Evolutionary conservation across 169 alveolate species (phyloP).

Genomic region (Amoebophrya sp.): DNA sequence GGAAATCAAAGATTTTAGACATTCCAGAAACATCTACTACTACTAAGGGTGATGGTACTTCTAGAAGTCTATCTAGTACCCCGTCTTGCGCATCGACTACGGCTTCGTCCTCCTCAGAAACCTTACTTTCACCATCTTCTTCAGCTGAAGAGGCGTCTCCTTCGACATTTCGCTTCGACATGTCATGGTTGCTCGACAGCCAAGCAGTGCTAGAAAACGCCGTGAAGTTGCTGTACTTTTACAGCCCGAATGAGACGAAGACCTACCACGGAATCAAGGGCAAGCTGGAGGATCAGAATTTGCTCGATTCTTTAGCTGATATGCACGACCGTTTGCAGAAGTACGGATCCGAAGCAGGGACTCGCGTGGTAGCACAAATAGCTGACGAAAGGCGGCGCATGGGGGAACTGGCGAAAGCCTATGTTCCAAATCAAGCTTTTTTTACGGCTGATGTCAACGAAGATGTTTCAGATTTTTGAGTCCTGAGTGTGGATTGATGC

Average conservation of each 20-base stretch:
- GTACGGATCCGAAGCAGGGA: background rate
- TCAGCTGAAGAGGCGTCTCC: too few species aligned
- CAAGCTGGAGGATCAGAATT: background rate
- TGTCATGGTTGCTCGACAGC: background rate
- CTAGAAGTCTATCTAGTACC: too few species aligned
- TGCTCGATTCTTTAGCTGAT: background rate
- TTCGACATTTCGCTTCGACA: background rate
- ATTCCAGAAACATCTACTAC: too few species aligned
- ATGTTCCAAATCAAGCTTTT: background rate
- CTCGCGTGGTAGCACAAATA: background rate
- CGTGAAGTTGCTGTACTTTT: background rate
- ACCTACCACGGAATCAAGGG: conserved; percentile 21
- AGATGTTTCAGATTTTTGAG: too few species aligned
- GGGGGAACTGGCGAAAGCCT: background rate
- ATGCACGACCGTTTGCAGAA: background rate
- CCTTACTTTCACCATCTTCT: too few species aligned
- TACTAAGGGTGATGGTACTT: too few species aligned
- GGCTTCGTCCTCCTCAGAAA: too few species aligned
- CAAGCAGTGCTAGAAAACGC: background rate
- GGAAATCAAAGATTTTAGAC: background rate
- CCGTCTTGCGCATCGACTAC: too few species aligned
- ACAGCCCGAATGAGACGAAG: background rate
- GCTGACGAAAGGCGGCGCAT: background rate
- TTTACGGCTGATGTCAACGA: too few species aligned
- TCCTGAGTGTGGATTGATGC: too few species aligned